A percentile compares a stretch with the other conserved stretches of the same genome.
Evolutionary conservation across 768 basidiomycete species (phyloP).

Genomic region (Sarcodon aspratus): DNA sequence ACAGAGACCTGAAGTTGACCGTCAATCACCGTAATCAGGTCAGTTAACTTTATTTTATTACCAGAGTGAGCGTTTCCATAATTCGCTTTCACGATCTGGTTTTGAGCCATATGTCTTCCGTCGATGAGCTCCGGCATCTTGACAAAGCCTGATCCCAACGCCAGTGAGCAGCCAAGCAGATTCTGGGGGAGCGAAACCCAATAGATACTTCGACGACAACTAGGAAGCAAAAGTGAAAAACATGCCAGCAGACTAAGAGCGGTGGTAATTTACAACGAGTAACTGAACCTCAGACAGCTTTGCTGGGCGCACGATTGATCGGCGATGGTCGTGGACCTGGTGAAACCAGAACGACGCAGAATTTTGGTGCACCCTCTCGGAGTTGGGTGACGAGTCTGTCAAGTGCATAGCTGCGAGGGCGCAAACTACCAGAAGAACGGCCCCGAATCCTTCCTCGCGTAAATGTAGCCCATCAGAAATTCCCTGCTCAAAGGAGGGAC

Average conservation of each 20-base stretch:
- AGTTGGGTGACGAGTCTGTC: constrained; percentile 20
- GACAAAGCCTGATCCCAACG: constrained; percentile 24
- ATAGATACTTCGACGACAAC: constrained; percentile 42
- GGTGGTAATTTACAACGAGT: constrained; percentile 1
- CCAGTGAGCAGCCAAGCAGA: constrained; percentile 45
- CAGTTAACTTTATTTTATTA: constrained; percentile 11
- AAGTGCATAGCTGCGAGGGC: constrained; percentile 34
- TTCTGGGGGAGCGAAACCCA: constrained; percentile 49
- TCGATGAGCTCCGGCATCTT: constrained; percentile 36
- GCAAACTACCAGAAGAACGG: constrained; percentile 34
- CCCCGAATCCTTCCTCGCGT: constrained; percentile 31
- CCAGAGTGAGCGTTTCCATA: constrained; percentile 51
- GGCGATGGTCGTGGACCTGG: too few species aligned
- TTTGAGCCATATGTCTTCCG: constrained; percentile 19
- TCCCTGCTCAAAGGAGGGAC: constrained; percentile 29
- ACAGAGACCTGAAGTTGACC: constrained; percentile 14
- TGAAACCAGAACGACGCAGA: too few species aligned
- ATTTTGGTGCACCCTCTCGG: too few species aligned
- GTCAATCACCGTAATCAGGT: constrained; percentile 3
- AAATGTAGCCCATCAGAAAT: constrained; percentile 26
- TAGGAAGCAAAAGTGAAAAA: constrained; percentile 13
- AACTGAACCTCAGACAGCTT: background rate
- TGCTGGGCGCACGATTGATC: background rate
- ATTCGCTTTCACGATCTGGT: constrained; percentile 38
- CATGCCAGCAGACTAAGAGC: background rate